A percentile compares a stretch with the other conserved stretches of the same genome.
Evolutionary conservation across 1,284 basidiomycete species (phyloP).

Genomic region (Austroboletus niveus): DNA sequence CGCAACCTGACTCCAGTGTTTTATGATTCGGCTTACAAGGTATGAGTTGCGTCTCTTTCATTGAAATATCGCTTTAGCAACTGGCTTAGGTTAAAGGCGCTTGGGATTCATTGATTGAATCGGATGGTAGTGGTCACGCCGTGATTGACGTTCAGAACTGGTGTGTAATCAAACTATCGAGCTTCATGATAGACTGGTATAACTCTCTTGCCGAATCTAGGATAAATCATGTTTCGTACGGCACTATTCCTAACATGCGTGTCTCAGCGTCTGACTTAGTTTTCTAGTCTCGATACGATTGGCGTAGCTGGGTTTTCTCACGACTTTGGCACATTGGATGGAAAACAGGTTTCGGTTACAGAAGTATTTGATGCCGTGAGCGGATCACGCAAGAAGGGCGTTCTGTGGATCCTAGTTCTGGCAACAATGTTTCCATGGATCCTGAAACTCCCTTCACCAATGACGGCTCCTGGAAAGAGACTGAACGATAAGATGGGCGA

Average conservation of each 20-base stretch:
- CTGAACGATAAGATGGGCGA: slow-evolving; percentile 42
- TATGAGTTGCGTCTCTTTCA: neutral
- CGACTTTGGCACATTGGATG: slow-evolving; percentile 53
- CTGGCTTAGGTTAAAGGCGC: slow-evolving; percentile 13
- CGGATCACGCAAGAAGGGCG: slow-evolving; percentile 4
- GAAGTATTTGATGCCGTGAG: slow-evolving; percentile 45
- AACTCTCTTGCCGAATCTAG: slow-evolving; percentile 9
- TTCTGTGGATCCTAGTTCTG: slow-evolving; percentile 35
- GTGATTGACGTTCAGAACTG: slow-evolving; percentile 52
- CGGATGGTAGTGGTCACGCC: slow-evolving; percentile 20
- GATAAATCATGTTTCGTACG: slow-evolving; percentile 52
- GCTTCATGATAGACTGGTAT: too few species aligned
- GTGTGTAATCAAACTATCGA: slow-evolving; percentile 6
- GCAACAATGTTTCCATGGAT: slow-evolving; percentile 9
- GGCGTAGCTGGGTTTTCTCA: slow-evolving; percentile 63
- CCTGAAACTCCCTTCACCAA: slow-evolving; percentile 40
- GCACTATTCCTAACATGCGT: slow-evolving; percentile 12
- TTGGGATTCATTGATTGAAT: slow-evolving; percentile 51
- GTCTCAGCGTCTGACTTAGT: slow-evolving; percentile 23
- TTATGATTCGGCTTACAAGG: neutral
- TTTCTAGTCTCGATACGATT: slow-evolving; percentile 51
- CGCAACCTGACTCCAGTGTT: slow-evolving; percentile 37
- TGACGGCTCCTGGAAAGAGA: slow-evolving; percentile 33
- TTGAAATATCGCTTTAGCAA: neutral
- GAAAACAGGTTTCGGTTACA: slow-evolving; percentile 43